A percentile compares a stretch with the other conserved stretches of the same genome.
Conservation (phyloP, 805 yeast genomes). For the Metschnikowia dekortorum region DNA sequence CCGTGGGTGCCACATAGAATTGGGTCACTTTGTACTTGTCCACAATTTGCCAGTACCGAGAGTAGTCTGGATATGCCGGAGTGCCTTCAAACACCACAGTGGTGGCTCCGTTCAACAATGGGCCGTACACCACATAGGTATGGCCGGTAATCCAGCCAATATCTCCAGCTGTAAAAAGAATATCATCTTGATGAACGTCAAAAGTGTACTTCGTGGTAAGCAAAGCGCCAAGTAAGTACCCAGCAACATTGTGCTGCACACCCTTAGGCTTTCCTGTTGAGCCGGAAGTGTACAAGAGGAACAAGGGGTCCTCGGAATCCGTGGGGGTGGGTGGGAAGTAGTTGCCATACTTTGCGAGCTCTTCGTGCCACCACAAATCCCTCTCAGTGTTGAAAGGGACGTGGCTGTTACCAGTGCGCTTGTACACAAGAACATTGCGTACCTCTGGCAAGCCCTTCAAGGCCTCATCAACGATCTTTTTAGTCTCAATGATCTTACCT, state of each 20-base stretch:
- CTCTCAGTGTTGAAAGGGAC: conserved; percentile 74
- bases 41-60: conserved; percentile 95
- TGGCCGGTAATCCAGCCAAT: conserved; percentile 99
- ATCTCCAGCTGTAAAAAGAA: conserved; percentile 95
- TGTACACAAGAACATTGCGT: conserved; percentile 77
- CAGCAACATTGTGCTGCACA: conserved; percentile 92
- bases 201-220: conserved; percentile 89
- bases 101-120: conserved; percentile 79
- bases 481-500: conserved; percentile 87
- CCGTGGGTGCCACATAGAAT: conserved; percentile 98
- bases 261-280: conserved; percentile 99
- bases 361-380: conserved; percentile 96
- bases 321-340: conserved; percentile 87
- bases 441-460: conserved; percentile 70
- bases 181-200: conserved; percentile 85
- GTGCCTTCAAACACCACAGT: conserved; percentile 95
- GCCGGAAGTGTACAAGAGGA: conserved; percentile 94
- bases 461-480: conserved; percentile 94
- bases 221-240: conserved; percentile 89
- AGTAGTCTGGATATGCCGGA: conserved; percentile 92
- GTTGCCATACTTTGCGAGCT: conserved; percentile 70
- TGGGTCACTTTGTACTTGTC: conserved; percentile 89
- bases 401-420: conserved; percentile 75
- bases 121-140: conserved; percentile 93
- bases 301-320: conserved; percentile 89